Base-by-base conservation (phyloP, 495 filamentous ascomycete species). In the Recurvomyces mirabilis region DNA sequence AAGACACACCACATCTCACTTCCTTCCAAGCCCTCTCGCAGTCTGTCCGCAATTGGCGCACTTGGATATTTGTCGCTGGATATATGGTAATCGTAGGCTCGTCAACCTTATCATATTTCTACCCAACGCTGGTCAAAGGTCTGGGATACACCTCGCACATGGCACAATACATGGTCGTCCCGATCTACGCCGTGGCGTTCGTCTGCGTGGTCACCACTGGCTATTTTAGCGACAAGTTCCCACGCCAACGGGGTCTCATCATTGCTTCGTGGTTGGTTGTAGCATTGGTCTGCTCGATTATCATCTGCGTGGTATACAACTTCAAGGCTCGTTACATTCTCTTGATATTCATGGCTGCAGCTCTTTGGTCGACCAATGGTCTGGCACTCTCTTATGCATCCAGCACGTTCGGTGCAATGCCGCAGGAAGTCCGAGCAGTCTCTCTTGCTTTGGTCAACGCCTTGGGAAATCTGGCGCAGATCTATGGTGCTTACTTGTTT, bases 261-360 rank as follows among this genome's bases (percentile, higher is more conserved):
- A 60, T 69, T 34, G 59, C 64, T 18, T 51, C 36, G 38, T 67
- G 67, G 58, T 49, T 74, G 12, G 44, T 51, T 10, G 47, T 70
- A 18, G 60, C 65, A 0, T 59, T 68, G 30, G 34, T 64, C 22
- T 66, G 64, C 43, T 60, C 66, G 20, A 62, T 73, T 15, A 53
- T 66, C 14, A 64, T 67, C 14, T 66, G 64, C 40, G 46, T 50
- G 14, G 65, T 70, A 0, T 67, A 65, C 42, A 60, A 67, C 42
- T 65, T 63, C 34, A 66, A 55, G 0, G 68, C 68, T 4, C 64
- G 71, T 11, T 75, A 75, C 35, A 65, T 66, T 4, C 59, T 75
- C n/a, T 59, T 75, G 5, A 67, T 70, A 3, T 58, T 75, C 35
- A 68, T 71, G 58, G 65, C 68, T 1, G 60, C 68, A 5, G 71